Evolutionary conservation across 192 early-diverging fungal genomes (phyloP), one percentile per base, ranked within the genome.

Genomic region (Phlyctochytrium bullatum): DNA sequence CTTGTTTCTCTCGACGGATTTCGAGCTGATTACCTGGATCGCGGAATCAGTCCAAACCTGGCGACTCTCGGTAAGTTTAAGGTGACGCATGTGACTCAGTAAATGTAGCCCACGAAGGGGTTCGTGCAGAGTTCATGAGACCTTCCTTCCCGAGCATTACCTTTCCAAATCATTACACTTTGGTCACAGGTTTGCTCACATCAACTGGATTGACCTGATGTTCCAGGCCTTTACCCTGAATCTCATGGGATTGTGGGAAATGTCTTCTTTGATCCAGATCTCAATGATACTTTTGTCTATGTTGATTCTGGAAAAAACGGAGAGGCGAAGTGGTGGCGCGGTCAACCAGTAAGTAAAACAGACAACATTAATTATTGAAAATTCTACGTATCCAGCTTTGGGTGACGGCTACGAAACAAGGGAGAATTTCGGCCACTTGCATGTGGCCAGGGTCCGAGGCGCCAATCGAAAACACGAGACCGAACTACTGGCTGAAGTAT

Each of bases 151-250:
- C 91, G 25, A 62, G 83, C 27, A 82, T 92, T 35, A 96, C 96
- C 0, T 96, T 94, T 68, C 91, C 94, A 2, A 98, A 98, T 76
- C 96, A 98, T 76, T 96, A 92, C 72, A 84, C 92, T 0, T 77
- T 98, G 36, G 89, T 83, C 4, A 96, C 96, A 10, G 94, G 54
- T 57, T 25, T 10, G 54, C 6, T 25, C 25, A 20, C 10, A 14
- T 24, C 12, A n/a, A n/a, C n/a, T n/a, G n/a, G n/a, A n/a, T n/a
- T n/a, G n/a, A n/a, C n/a, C n/a, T n/a, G n/a, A n/a, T 57, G 54
- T 14, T 24, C 10, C 25, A 57, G 70, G 96, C n/a, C 72, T 98
- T 34, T 96, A 94, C 70, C 94, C 96, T 1, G 90, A 92, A 35
- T 81, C 86, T 2, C 94, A 98, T 61, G 96, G 96, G 17, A 96